Conservation (phyloP, 257 asterid species). For the Solanum bukasovii region DNA sequence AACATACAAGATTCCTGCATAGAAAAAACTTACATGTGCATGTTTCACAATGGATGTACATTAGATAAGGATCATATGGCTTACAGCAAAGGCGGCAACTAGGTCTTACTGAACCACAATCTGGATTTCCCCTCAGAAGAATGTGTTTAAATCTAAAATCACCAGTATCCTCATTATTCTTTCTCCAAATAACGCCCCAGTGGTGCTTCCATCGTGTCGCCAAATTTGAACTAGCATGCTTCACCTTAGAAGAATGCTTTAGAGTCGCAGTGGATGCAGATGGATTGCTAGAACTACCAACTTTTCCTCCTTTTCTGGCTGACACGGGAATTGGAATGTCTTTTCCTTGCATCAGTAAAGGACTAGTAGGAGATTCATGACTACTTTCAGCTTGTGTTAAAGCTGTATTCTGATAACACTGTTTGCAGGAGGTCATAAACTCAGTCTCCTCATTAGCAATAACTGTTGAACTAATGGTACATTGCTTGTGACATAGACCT, state of each 20-base stretch:
- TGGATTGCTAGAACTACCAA: constrained; percentile 16
- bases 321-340: constrained; percentile 15
- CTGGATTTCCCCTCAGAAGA: constrained; percentile 39
- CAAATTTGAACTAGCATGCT: constrained; percentile 20
- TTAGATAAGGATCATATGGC: constrained; percentile 46
- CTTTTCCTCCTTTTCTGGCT: constrained; percentile 23
- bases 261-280: constrained; percentile 22
- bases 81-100: constrained; percentile 49
- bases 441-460: constrained; percentile 23
- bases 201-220: constrained; percentile 24
- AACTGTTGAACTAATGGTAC: constrained; percentile 42
- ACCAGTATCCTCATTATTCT: constrained; percentile 28
- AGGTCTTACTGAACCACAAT: constrained; percentile 14
- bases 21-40: constrained; percentile 48
- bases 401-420: constrained; percentile 29
- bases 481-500: constrained; percentile 68
- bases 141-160: constrained; percentile 53
- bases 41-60: constrained; percentile 59
- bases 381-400: constrained; percentile 20
- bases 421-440: constrained; percentile 44
- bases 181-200: constrained; percentile 78
- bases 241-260: constrained; percentile 21
- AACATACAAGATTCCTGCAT: neutral
- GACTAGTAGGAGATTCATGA: constrained; percentile 43
- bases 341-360: constrained; percentile 40